phyloP scores from a whole-genome alignment of 306 rosid genomes.

The Prunus mume region DNA sequence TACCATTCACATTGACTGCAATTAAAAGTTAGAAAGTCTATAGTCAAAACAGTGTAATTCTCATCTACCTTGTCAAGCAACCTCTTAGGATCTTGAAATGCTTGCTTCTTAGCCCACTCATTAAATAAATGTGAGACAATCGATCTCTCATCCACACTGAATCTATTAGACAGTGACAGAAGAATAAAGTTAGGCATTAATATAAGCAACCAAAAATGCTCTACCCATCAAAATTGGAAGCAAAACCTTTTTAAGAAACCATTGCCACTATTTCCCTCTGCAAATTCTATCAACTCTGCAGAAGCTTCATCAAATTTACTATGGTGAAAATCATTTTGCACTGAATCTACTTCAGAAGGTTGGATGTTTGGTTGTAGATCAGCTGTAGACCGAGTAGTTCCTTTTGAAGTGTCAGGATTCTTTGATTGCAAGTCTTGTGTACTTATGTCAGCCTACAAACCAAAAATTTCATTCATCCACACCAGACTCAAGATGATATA shows the following conservation, averaged over 20 bases:
- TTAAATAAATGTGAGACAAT: constrained; percentile 77
- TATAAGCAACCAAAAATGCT: constrained; percentile 13
- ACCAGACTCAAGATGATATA: background rate
- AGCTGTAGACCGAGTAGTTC: too few relatives aligned
- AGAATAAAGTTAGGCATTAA: constrained; percentile 4
- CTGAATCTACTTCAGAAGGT: constrained; percentile 35
- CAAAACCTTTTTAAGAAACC: constrained; percentile 72
- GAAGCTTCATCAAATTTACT: constrained; percentile 32
- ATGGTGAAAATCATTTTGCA: constrained; percentile 35
- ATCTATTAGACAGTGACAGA: constrained; percentile 46
- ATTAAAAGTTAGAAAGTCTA: background rate
- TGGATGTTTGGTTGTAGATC: constrained; percentile 18
- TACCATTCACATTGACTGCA: background rate
- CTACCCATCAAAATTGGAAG: constrained; percentile 19
- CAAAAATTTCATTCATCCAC: constrained; percentile 24
- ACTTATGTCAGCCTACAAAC: constrained; percentile 56
- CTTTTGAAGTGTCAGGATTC: background rate
- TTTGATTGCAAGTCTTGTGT: constrained; percentile 33
- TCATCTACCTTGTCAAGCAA: constrained; percentile 77
- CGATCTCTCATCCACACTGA: constrained; percentile 71
- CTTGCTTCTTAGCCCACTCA: constrained; percentile 94
- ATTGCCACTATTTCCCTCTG: constrained; percentile 46
- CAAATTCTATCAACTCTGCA: constrained; percentile 42
- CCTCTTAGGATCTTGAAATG: constrained; percentile 92
- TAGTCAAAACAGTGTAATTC: background rate